Conservation (phyloP, 176 grass and related monocot genomes). For the Aegilops bicornis region DNA sequence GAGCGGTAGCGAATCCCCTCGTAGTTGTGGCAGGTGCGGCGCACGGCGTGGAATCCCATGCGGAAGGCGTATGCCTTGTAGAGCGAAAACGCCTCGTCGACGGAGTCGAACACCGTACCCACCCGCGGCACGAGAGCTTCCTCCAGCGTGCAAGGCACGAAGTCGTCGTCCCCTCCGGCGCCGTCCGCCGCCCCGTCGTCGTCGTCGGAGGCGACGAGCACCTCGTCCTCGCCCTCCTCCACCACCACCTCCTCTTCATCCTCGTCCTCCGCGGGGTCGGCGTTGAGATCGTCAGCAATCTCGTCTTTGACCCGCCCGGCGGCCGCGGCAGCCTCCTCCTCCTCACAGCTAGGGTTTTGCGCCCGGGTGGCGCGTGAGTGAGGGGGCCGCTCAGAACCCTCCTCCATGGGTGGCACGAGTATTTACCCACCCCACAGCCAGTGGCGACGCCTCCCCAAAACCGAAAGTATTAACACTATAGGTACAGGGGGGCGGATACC, state of each 20-base stretch:
- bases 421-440: conserved; percentile 31
- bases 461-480: conserved; percentile 55
- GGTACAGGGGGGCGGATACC: conserved; percentile 52
- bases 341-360: conserved; percentile 50
- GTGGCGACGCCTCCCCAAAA: conserved; percentile 28
- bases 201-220: conserved; percentile 36
- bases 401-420: conserved; percentile 25
- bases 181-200: not conserved
- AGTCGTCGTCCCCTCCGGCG: not conserved
- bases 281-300: conserved; percentile 47
- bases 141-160: conserved; percentile 50
- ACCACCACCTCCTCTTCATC: conserved; percentile 22
- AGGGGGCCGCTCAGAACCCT: conserved; percentile 19
- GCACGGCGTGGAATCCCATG: conserved; percentile 59
- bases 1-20: conserved; percentile 80
- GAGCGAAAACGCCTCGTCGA: conserved; percentile 79
- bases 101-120: conserved; percentile 67
- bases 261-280: conserved; percentile 39
- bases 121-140: conserved; percentile 49
- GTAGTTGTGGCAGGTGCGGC: conserved; percentile 77
- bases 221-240: conserved; percentile 38
- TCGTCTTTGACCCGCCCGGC: conserved; percentile 42
- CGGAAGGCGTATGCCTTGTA: conserved; percentile 81
- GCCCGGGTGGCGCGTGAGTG: conserved; percentile 12
- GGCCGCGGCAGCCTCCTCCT: not conserved